Evolutionary conservation across 306 rosid genomes (phyloP).

Genomic region (Cicer chorassanicum): DNA sequence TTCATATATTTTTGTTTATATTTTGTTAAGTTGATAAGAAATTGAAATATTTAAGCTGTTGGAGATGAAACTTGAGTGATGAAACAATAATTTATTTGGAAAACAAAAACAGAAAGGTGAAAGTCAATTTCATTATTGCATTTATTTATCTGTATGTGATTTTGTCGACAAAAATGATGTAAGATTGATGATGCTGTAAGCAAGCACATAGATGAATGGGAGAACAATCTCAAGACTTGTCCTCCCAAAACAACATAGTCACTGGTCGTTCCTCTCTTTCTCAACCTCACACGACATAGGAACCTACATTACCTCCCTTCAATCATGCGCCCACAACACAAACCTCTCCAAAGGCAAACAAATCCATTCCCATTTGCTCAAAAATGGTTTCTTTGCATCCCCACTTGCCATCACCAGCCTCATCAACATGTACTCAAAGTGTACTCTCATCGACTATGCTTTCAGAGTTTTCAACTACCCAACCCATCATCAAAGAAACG

Average conservation of each 20-base stretch:
- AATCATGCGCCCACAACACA: slow-evolving; percentile 61
- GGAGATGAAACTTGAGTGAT: too few relatives aligned
- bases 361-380: slow-evolving; percentile 60
- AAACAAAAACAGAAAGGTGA: too few relatives aligned
- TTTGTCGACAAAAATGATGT: not conserved
- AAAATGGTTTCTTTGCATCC: slow-evolving; percentile 58
- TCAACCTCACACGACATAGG: slow-evolving; percentile 48
- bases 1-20: too few relatives aligned
- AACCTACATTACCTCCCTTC: slow-evolving; percentile 64
- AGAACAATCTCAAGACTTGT: slow-evolving; percentile 27
- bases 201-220: slow-evolving; percentile 38
- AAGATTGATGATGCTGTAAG: not conserved
- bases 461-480: slow-evolving; percentile 57
- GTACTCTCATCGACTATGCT: slow-evolving; percentile 59
- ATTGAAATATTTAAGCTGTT: too few relatives aligned
- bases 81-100: too few relatives aligned
- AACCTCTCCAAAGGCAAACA: slow-evolving; percentile 62
- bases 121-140: too few relatives aligned
- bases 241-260: slow-evolving; percentile 28
- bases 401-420: slow-evolving; percentile 73
- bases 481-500: slow-evolving; percentile 53
- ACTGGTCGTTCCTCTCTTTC: slow-evolving; percentile 40
- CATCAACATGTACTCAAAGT: slow-evolving; percentile 86
- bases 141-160: not conserved
- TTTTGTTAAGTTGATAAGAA: too few relatives aligned